Conservation (phyloP, 1,139 yeast genomes). For the Nakaseomyces glabratus region DNA sequence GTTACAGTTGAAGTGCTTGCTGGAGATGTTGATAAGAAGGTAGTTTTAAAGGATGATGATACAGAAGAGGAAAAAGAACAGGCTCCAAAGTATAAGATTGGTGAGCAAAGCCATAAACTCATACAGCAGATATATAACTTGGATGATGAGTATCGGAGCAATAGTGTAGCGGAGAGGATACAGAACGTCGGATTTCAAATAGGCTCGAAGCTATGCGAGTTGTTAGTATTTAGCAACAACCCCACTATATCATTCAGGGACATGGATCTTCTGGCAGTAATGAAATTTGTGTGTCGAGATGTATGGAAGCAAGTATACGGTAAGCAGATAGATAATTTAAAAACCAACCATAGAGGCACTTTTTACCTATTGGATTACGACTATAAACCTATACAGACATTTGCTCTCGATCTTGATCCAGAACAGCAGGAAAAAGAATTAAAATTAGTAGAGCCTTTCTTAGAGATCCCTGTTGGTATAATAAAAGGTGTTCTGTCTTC, state of each 20-base stretch:
- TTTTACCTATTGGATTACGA: conserved; percentile 29
- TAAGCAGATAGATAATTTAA: conserved; percentile 82
- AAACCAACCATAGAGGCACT: conserved; percentile 78
- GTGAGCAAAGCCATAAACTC: conserved; percentile 20
- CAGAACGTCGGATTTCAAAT: conserved; percentile 65
- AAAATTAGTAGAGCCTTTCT: conserved; percentile 38
- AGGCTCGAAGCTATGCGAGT: conserved; percentile 67
- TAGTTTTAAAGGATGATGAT: conserved; percentile 9
- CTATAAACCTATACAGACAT: conserved; percentile 22
- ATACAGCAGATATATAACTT: conserved; percentile 16
- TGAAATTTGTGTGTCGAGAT: conserved; percentile 89
- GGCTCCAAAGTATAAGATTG: conserved; percentile 4
- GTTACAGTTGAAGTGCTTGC: conserved; percentile 37
- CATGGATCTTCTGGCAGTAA: conserved; percentile 62
- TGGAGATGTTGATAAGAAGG: conserved; percentile 16
- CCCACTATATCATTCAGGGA: conserved; percentile 38
- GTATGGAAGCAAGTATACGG: conserved; percentile 74
- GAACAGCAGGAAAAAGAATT: conserved; percentile 30
- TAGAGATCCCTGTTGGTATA: conserved; percentile 79
- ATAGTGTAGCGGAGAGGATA: conserved; percentile 51
- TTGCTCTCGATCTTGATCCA: conserved; percentile 21
- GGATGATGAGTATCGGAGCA: conserved; percentile 30
- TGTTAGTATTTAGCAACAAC: conserved; percentile 52
- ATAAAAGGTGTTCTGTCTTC: conserved; percentile 61
- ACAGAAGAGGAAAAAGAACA: neutral